Evolutionary conservation across 805 yeast genomes (phyloP), one percentile per base, ranked within the genome.

Genomic region (Candida oleophila): DNA sequence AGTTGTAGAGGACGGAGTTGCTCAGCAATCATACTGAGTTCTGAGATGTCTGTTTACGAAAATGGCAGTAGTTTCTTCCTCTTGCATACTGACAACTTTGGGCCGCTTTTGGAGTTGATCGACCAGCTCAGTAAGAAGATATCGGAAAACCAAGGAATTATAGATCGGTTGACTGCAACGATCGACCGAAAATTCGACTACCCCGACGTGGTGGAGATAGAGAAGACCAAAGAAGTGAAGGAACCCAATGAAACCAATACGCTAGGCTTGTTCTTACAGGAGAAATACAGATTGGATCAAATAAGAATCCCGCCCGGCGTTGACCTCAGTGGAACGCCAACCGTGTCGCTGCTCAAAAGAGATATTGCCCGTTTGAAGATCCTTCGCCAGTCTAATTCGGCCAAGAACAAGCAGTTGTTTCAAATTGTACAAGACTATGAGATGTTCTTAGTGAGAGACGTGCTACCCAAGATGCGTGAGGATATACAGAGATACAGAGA

Each of bases 51-150:
- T 20, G 30, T 22, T 22, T 39, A 21, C 30, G 42, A 38, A 32
- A 40, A 44, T 28, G 35, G 42, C 8, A 18, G 42, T 12, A 38
- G 45, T 25, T 50, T 48, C 42, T 59, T 55, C 44, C 49, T 55
- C 20, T 55, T 63, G 15, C 60, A 60, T 30, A 63, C 65, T 9
- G 76, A 71, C 44, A 67, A 63, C 47, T 56, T 63, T 41, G 59
- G 61, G 41, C 71, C 72, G 3, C 53, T 70, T 14, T 21, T 56
- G 1, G 59, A 51, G 1, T 46, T 64, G 2, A 50, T 66, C 1
- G 53, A 54, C 12, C 54, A 57, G 22, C 49, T 68, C n/a, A 48
- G 53, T 8, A 3, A 38, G 1, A 56, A 56, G 37, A 52, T 71
- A 4, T 50, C 49, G 16, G 49, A 56, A 40, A 70, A 68, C 50